These are phyloP conservation scores for Chlorella sp. DNA, from an alignment of 139 green algal species.

Conservation along the genomic window DNA sequence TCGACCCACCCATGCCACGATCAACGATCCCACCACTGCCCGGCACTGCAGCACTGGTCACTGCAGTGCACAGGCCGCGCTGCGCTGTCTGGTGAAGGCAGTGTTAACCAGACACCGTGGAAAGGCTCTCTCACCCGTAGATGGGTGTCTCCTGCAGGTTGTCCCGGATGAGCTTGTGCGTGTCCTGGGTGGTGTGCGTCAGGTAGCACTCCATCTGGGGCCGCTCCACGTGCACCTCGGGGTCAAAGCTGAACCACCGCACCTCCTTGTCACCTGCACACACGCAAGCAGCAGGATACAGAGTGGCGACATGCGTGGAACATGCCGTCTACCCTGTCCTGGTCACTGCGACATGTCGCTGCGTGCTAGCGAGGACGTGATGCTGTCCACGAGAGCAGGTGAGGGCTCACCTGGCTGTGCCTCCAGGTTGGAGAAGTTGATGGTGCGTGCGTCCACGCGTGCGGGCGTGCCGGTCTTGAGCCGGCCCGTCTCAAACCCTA, in stretches of 20 bases:
- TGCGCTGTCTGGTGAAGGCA: too few relatives aligned
- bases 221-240: constrained; percentile 56
- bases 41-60: too few relatives aligned
- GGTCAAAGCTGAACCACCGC: constrained; percentile 93
- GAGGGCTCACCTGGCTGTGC: constrained; percentile 76
- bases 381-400: too few relatives aligned
- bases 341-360: too few relatives aligned
- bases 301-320: too few relatives aligned
- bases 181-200: constrained; percentile 86
- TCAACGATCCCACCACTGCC: too few relatives aligned
- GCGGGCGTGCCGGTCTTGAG: constrained; percentile 96
- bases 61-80: too few relatives aligned
- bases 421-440: constrained; percentile 77
- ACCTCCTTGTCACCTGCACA: constrained; percentile 56
- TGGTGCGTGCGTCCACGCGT: constrained; percentile 80
- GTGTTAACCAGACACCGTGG: too few relatives aligned
- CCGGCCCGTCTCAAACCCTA: constrained; percentile 91
- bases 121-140: constrained; percentile 79
- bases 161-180: constrained; percentile 75
- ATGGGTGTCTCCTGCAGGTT: constrained; percentile 91
- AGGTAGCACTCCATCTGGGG: constrained; percentile 80
- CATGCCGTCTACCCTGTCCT: too few relatives aligned
- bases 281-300: too few relatives aligned
- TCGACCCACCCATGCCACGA: too few relatives aligned
- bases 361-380: too few relatives aligned